Conservation (phyloP, 129 eudicot genomes). For the Arctium minus region DNA sequence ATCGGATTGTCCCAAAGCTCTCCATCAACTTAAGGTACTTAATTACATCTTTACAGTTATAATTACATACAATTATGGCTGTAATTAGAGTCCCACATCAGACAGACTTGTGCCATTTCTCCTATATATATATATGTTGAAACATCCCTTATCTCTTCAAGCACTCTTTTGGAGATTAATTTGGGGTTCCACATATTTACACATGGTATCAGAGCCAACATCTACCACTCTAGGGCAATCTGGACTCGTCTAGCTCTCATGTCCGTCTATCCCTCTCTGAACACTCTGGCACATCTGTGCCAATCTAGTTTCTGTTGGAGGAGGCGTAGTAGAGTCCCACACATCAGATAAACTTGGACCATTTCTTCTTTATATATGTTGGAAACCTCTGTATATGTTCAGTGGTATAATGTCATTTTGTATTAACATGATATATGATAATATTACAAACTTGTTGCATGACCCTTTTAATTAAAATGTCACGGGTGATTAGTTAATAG, state of each 20-base stretch:
- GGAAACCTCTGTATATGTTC: background rate
- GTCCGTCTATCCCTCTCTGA: too few relatives aligned
- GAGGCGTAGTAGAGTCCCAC: background rate
- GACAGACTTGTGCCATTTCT: background rate
- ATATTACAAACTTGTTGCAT: background rate
- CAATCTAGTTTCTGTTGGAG: too few relatives aligned
- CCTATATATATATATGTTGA: background rate
- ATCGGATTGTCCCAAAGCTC: slow-evolving; percentile 80
- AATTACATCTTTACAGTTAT: background rate
- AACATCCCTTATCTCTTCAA: background rate
- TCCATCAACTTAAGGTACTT: slow-evolving; percentile 65
- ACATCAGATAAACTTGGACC: background rate
- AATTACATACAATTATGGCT: background rate
- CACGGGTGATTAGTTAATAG: slow-evolving; percentile 6
- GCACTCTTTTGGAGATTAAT: background rate
- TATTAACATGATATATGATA: background rate
- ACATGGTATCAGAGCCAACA: background rate
- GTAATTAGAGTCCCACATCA: background rate
- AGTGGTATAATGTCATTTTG: background rate
- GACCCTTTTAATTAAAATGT: background rate
- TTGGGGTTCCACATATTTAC: background rate
- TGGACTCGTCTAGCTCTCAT: too few relatives aligned
- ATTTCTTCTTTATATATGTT: background rate
- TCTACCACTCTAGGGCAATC: background rate
- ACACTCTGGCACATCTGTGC: too few relatives aligned